A percentile compares a stretch with the other conserved stretches of the same genome.
These are phyloP conservation scores for Neoboletus subvelutipes DNA, from an alignment of 768 basidiomycete species.

Conservation along the genomic window DNA sequence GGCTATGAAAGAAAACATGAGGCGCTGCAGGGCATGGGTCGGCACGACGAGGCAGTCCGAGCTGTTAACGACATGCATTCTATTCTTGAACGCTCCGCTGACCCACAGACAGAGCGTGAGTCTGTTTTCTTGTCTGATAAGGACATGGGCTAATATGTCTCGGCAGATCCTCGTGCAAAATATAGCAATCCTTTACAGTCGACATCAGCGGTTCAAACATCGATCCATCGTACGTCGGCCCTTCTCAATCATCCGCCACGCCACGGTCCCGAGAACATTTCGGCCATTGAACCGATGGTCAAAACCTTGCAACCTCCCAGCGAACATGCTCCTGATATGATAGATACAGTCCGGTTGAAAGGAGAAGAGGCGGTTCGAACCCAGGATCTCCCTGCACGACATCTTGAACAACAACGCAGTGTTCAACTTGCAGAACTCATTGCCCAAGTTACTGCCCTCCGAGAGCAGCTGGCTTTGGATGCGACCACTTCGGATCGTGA, in stretches of 20 bases:
- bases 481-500: not conserved
- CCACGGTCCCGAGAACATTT: not conserved
- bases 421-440: not conserved
- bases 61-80: not conserved
- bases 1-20: conserved; percentile 5
- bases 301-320: not conserved
- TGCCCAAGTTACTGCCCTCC: not conserved
- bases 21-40: conserved; percentile 13
- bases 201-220: not conserved
- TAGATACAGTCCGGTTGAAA: not conserved
- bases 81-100: not conserved
- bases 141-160: not conserved
- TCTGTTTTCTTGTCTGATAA: not conserved
- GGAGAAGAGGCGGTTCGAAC: not conserved
- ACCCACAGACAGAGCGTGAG: not conserved
- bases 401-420: too few relatives aligned
- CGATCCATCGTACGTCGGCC: not conserved
- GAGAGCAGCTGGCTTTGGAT: not conserved
- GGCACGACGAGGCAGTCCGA: not conserved
- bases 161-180: not conserved
- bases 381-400: not conserved
- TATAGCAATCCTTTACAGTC: not conserved
- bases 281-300: not conserved
- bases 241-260: too few relatives aligned
- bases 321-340: too few relatives aligned